Evolutionary conservation across 2,329 filamentous ascomycete species (phyloP).

Genomic region (Talaromyces sp.): DNA sequence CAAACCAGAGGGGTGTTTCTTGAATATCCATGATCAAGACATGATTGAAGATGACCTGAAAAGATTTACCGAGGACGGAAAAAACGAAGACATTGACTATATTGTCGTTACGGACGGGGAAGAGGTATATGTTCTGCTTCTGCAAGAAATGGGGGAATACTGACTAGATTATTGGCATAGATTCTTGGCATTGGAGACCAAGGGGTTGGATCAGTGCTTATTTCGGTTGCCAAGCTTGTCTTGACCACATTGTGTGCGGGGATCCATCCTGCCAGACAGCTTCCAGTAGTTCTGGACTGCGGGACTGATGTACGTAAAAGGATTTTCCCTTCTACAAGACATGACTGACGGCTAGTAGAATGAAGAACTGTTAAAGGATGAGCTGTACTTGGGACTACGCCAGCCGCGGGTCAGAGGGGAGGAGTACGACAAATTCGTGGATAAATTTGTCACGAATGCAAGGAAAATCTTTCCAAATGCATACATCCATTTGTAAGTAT

Average conservation of each 20-base stretch:
- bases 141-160: neutral
- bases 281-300: constrained; percentile 79
- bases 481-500: constrained; percentile 67
- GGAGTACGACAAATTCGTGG: constrained; percentile 70
- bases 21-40: constrained; percentile 66
- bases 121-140: constrained; percentile 27
- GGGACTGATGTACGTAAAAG: constrained; percentile 60
- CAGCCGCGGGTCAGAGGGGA: constrained; percentile 62
- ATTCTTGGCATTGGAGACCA: constrained; percentile 88
- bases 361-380: constrained; percentile 64
- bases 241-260: constrained; percentile 83
- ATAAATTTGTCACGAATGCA: constrained; percentile 64
- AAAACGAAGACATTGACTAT: constrained; percentile 71
- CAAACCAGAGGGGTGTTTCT: constrained; percentile 71
- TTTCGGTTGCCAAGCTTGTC: constrained; percentile 75
- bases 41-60: constrained; percentile 60
- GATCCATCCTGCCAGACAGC: constrained; percentile 69
- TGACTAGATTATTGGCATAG: constrained; percentile 27
- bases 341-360: constrained; percentile 45
- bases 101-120: constrained; percentile 75
- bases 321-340: neutral
- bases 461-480: constrained; percentile 68
- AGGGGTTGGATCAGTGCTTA: constrained; percentile 77
- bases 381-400: constrained; percentile 71
- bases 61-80: constrained; percentile 52